Conservation (phyloP, 2,329 filamentous ascomycete species). For the Trichoderma sp. region DNA sequence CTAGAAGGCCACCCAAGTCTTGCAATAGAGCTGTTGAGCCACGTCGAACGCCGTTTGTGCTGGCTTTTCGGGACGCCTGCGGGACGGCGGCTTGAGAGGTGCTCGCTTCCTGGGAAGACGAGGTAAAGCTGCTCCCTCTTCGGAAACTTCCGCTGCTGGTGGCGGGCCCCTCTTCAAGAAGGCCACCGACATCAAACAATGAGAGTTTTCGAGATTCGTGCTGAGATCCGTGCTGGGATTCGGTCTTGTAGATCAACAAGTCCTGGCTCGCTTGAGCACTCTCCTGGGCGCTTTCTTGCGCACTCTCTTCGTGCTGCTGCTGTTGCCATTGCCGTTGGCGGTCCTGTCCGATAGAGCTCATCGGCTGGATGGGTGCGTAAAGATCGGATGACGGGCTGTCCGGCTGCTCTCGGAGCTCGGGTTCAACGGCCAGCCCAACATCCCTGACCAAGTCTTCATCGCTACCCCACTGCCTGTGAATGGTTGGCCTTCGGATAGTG, state of each 20-base stretch:
- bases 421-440: slow-evolving; percentile 66
- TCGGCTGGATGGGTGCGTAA: slow-evolving; percentile 38
- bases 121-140: slow-evolving; percentile 41
- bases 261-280: slow-evolving; percentile 43
- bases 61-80: slow-evolving; percentile 45
- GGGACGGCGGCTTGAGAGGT: slow-evolving; percentile 36
- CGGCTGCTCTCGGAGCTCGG: slow-evolving; percentile 45
- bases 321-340: slow-evolving; percentile 39
- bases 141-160: slow-evolving; percentile 34
- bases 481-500: slow-evolving; percentile 43
- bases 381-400: slow-evolving; percentile 28
- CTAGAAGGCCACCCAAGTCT: slow-evolving; percentile 56
- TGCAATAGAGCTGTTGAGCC: slow-evolving; percentile 58
- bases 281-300: not conserved
- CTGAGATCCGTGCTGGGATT: slow-evolving; percentile 21
- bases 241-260: slow-evolving; percentile 33
- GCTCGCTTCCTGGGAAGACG: slow-evolving; percentile 39
- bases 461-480: slow-evolving; percentile 74
- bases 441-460: slow-evolving; percentile 86
- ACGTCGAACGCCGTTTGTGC: slow-evolving; percentile 45
- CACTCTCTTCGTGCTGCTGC: slow-evolving; percentile 30
- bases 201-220: slow-evolving; percentile 52
- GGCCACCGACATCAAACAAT: slow-evolving; percentile 81
- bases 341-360: slow-evolving; percentile 35
- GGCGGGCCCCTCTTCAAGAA: slow-evolving; percentile 54